Percentiles rank a stretch among this genome's conserved stretches.
phyloP scores from a whole-genome alignment of 345 rosid genomes.

The Corchorus capsularis region DNA sequence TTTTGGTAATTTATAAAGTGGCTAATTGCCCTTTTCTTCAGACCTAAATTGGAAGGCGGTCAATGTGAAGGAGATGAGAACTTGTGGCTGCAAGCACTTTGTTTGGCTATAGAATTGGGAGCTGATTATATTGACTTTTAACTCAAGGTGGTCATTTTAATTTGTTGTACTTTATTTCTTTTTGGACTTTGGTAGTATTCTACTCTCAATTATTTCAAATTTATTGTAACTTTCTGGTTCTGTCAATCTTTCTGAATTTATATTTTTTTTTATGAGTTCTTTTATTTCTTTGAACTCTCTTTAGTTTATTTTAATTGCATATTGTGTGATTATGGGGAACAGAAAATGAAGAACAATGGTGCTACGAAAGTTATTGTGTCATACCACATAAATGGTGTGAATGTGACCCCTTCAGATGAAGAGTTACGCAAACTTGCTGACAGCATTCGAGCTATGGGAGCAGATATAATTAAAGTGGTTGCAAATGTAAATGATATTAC shows the following conservation, averaged over 20 bases:
- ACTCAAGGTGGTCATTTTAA: constrained; percentile 25
- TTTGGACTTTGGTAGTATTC: too few relatives aligned
- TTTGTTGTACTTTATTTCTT: not conserved
- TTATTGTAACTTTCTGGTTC: too few relatives aligned
- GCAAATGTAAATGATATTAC: constrained; percentile 47
- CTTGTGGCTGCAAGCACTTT: constrained; percentile 41
- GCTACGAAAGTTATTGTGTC: constrained; percentile 52
- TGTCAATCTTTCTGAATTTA: too few relatives aligned
- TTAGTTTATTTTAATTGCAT: constrained; percentile 14
- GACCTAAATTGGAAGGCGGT: constrained; percentile 52
- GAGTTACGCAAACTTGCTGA: constrained; percentile 43
- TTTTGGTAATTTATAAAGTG: too few relatives aligned
- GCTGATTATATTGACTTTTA: constrained; percentile 41
- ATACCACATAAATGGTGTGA: constrained; percentile 31
- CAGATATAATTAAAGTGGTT: constrained; percentile 49
- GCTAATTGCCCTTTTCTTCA: not conserved
- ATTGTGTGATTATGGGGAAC: constrained; percentile 20
- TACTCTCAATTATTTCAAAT: too few relatives aligned
- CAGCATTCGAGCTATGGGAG: constrained; percentile 43
- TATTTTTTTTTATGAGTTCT: too few relatives aligned
- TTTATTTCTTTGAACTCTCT: not conserved
- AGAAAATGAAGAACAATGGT: constrained; percentile 23
- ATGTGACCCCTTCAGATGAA: constrained; percentile 41
- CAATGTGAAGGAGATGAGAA: constrained; percentile 43
- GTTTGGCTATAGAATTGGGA: constrained; percentile 46